A percentile compares a stretch with the other conserved stretches of the same genome.
Conservation (phyloP, 2,329 filamentous ascomycete species). For the Stagonosporopsis vannaccii region DNA sequence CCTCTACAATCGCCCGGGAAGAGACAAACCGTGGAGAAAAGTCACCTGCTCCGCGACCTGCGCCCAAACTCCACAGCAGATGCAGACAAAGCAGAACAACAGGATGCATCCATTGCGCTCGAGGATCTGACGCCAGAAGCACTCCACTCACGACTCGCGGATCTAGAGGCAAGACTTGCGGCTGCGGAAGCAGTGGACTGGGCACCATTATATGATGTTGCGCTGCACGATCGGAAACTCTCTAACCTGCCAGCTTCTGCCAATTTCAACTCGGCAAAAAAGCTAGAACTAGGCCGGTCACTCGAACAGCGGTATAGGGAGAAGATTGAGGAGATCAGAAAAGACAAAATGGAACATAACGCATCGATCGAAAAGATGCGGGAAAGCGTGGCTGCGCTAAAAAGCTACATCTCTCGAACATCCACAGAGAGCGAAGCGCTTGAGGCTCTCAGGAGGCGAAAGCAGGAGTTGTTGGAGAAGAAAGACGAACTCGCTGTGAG, state of each 20-base stretch:
- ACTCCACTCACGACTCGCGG: not conserved
- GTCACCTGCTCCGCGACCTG: conserved; percentile 6
- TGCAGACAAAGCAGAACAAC: not conserved
- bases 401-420: not conserved
- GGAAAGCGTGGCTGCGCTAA: not conserved
- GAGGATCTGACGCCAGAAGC: not conserved
- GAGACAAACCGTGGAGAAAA: not conserved
- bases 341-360: not conserved
- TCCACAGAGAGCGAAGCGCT: not conserved
- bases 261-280: not conserved
- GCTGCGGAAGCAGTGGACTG: not conserved
- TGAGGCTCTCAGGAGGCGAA: not conserved
- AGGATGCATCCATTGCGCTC: not conserved
- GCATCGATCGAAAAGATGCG: not conserved
- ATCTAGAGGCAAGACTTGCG: not conserved
- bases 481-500: conserved; percentile 1
- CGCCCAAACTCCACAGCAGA: not conserved
- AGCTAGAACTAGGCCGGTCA: no score
- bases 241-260: not conserved
- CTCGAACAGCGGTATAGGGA: not conserved
- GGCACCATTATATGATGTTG: not conserved
- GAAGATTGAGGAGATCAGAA: not conserved
- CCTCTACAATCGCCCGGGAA: not conserved
- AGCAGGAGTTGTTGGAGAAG: conserved; percentile 2
- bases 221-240: not conserved